Conservation (phyloP, 352 stramenopile genomes). For the Globisporangium irregulare region DNA sequence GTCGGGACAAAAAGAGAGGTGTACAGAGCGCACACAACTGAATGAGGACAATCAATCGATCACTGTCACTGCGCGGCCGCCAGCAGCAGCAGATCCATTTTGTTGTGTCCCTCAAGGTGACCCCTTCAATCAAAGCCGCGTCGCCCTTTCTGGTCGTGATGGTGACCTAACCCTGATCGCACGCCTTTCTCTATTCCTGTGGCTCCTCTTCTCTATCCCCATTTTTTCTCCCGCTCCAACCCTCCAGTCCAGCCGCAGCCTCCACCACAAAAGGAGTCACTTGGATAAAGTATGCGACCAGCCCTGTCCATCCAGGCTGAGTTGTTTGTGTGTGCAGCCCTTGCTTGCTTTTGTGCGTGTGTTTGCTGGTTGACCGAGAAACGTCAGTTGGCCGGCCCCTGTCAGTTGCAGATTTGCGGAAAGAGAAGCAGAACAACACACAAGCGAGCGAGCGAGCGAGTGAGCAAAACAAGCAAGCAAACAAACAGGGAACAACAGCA, state of each 20-base stretch:
- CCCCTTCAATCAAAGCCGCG: not conserved
- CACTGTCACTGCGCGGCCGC: not conserved
- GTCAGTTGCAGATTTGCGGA: constrained; percentile 38
- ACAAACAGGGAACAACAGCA: not conserved
- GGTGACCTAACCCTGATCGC: not conserved
- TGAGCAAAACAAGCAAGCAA: constrained; percentile 8
- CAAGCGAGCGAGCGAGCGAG: not conserved
- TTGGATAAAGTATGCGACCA: constrained; percentile 6
- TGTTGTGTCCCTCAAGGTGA: not conserved
- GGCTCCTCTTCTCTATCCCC: constrained; percentile 2
- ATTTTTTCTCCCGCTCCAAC: not conserved
- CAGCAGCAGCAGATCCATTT: not conserved
- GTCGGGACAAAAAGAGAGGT: not conserved
- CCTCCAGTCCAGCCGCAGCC: not conserved
- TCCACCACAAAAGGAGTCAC: constrained; percentile 7
- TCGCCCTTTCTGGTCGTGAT: constrained; percentile 10
- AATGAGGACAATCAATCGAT: not conserved
- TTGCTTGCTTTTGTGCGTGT: not conserved
- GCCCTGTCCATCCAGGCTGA: constrained; percentile 4
- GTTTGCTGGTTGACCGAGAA: constrained; percentile 5
- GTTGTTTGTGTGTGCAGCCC: not conserved
- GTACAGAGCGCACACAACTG: not conserved
- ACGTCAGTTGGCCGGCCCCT: constrained; percentile 6
- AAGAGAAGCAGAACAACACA: constrained; percentile 9
- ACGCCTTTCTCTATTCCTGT: not conserved